Evolutionary conservation across 352 stramenopile genomes (phyloP).

Genomic region (Phytophthora colocasiae): DNA sequence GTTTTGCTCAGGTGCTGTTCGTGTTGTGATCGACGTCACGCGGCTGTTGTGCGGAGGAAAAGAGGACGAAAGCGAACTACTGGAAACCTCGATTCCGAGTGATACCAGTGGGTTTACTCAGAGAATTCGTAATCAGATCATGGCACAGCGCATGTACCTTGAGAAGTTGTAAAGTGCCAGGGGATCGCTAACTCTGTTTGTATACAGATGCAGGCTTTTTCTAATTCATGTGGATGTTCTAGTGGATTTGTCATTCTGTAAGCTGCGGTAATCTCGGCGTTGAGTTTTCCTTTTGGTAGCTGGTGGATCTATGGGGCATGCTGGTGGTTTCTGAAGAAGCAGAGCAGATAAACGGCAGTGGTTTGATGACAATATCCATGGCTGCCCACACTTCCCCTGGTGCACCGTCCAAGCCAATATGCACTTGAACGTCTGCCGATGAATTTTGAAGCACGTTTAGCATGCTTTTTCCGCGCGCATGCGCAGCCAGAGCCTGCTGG

Average conservation of each 20-base stretch:
- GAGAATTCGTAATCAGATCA: conserved; percentile 36
- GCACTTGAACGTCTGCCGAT: conserved; percentile 38
- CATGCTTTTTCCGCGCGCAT: conserved; percentile 33
- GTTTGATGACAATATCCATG: conserved; percentile 20
- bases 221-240: neutral
- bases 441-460: conserved; percentile 42
- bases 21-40: conserved; percentile 41
- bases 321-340: neutral
- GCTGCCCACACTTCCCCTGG: conserved; percentile 31
- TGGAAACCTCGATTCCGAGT: conserved; percentile 28
- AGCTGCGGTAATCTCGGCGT: conserved; percentile 16
- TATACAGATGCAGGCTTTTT: neutral
- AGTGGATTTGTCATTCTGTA: conserved; percentile 4
- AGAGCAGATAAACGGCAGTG: conserved; percentile 10
- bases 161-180: conserved; percentile 7
- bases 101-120: conserved; percentile 23
- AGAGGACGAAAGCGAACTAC: conserved; percentile 6
- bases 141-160: conserved; percentile 26
- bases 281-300: conserved; percentile 8
- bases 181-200: neutral
- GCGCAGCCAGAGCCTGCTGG: conserved; percentile 34
- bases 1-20: conserved; percentile 28
- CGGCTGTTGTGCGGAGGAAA: conserved; percentile 23
- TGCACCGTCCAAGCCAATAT: conserved; percentile 49
- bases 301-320: neutral